Percentiles rank a stretch among this genome's conserved stretches.
Conservation (phyloP, 2,329 filamentous ascomycete genomes). For the Mollisia scopiformis region DNA sequence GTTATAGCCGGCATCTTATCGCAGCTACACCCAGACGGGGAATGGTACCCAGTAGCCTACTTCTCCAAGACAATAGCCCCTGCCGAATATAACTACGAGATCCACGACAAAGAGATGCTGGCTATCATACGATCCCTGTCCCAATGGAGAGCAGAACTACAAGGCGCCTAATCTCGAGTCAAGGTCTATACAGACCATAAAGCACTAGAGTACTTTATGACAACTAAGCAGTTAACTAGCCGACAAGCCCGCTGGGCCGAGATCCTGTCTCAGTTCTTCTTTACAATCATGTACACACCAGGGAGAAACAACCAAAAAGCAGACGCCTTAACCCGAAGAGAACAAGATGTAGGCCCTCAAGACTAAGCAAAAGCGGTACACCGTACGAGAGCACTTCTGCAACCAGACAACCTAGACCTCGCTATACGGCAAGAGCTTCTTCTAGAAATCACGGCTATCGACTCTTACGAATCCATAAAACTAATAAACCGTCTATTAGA, state of each 20-base stretch:
- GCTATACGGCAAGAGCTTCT: no score
- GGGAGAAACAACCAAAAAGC: constrained; percentile 6
- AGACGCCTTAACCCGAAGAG: background rate
- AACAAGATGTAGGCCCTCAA: background rate
- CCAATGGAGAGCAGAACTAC: constrained; percentile 8
- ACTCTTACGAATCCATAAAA: no score
- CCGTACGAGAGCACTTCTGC: no score
- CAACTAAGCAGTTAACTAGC: constrained; percentile 9
- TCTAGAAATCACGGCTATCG: no score
- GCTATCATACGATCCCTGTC: constrained; percentile 29
- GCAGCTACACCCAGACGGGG: background rate
- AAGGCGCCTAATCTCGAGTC: background rate
- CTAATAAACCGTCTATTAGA: no score
- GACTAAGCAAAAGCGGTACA: background rate
- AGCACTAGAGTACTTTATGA: constrained; percentile 21
- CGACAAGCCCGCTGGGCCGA: background rate
- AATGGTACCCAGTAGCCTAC: constrained; percentile 14
- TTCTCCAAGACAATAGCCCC: constrained; percentile 3
- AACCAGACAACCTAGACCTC: no score
- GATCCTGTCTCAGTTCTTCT: background rate
- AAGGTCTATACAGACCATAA: background rate
- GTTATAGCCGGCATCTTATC: constrained; percentile 14
- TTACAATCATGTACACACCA: constrained; percentile 1
- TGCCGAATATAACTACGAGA: constrained; percentile 36
- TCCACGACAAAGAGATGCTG: constrained; percentile 38